Percentiles rank a stretch among this genome's conserved stretches.
Evolutionary conservation across 805 yeast genomes (phyloP).

Genomic region (Schwanniomyces pseudopolymorphus): DNA sequence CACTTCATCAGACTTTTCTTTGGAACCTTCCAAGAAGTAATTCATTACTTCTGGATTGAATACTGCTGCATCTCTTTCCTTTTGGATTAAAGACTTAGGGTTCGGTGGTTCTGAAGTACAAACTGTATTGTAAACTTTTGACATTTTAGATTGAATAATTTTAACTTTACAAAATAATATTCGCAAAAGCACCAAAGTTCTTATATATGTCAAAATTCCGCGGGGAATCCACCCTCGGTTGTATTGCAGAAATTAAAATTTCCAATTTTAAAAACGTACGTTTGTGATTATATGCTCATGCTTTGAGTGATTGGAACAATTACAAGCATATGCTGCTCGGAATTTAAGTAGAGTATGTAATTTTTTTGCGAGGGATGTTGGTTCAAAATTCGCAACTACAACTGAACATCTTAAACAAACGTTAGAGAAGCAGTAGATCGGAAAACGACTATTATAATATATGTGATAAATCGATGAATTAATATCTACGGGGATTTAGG

Average conservation of each 20-base stretch:
- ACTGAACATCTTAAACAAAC: no score
- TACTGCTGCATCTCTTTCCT: slow-evolving; percentile 16
- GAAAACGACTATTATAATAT: no score
- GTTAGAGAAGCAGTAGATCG: no score
- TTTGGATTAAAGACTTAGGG: slow-evolving; percentile 18
- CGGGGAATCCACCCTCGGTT: slow-evolving; percentile 2
- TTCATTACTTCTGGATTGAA: slow-evolving; percentile 23
- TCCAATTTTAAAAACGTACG: no score
- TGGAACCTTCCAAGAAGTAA: slow-evolving; percentile 22
- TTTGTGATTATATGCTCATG: no score
- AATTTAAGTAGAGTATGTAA: no score
- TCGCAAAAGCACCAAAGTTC: neutral
- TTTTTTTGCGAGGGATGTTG: no score
- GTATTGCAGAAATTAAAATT: neutral
- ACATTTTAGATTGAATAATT: slow-evolving; percentile 1
- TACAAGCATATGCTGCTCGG: no score
- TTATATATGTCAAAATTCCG: neutral
- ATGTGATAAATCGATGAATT: no score
- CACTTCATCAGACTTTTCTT: slow-evolving; percentile 23
- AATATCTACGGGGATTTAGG: no score
- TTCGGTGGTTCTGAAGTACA: slow-evolving; percentile 19
- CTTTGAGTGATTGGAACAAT: no score
- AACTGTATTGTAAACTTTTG: slow-evolving; percentile 12
- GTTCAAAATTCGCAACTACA: no score
- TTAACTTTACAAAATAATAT: neutral